Evolutionary conservation across 1,139 yeast species (phyloP).

Genomic region (Dujonia santamariae): DNA sequence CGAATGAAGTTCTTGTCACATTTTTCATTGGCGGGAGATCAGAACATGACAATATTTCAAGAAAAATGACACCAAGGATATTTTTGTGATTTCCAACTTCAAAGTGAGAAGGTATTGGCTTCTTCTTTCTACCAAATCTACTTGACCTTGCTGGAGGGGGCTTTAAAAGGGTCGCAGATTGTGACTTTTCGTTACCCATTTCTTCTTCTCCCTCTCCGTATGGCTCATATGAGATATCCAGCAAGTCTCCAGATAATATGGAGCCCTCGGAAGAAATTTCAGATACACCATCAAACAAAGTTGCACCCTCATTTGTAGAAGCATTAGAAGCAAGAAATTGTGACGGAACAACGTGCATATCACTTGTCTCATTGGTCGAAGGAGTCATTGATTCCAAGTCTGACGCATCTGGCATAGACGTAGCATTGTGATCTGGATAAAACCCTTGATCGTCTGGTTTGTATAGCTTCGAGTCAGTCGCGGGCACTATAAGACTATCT

Average conservation of each 20-base stretch:
- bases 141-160: no score
- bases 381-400: slow-evolving; percentile 25
- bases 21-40: slow-evolving; percentile 68
- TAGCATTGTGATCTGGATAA: slow-evolving; percentile 25
- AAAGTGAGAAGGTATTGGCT: slow-evolving; percentile 14
- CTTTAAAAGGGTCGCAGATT: no score
- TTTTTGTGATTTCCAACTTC: slow-evolving; percentile 38
- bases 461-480: slow-evolving; percentile 18
- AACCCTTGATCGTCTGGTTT: slow-evolving; percentile 43
- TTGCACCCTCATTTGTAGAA: no score
- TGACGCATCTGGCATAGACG: slow-evolving; percentile 21
- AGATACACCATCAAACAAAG: no score
- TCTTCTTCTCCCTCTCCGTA: no score
- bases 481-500: slow-evolving; percentile 29
- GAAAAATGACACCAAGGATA: slow-evolving; percentile 68
- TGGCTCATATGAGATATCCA: no score
- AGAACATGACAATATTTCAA: slow-evolving; percentile 71
- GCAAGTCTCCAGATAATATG: no score
- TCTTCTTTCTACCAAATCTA: slow-evolving; percentile 12
- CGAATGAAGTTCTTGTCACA: slow-evolving; percentile 69
- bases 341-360: no score
- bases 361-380: not conserved
- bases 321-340: no score
- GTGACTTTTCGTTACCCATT: no score
- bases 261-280: not conserved